A percentile compares a stretch with the other conserved stretches of the same genome.
These are phyloP conservation scores for Saturnispora mendoncae DNA, from an alignment of 805 yeast genomes.

Conservation along the genomic window DNA sequence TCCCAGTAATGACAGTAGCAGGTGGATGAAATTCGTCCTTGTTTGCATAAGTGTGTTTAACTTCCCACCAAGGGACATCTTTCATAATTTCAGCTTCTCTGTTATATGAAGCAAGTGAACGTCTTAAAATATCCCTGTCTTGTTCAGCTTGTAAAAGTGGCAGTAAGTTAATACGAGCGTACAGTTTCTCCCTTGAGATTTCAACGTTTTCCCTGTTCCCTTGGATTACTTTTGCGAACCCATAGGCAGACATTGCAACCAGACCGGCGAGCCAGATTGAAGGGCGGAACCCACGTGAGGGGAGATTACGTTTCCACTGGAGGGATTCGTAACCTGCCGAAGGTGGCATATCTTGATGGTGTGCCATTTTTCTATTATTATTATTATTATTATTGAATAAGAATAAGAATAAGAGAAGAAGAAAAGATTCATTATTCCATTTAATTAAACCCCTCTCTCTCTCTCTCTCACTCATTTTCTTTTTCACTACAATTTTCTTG, in stretches of 20 bases:
- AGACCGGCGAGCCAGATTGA: constrained; percentile 58
- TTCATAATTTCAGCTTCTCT: constrained; percentile 64
- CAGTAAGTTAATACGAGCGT: constrained; percentile 65
- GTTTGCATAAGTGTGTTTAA: constrained; percentile 33
- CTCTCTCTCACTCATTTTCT: neutral
- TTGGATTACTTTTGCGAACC: constrained; percentile 55
- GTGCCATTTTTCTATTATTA: constrained; percentile 26
- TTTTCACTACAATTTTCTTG: neutral
- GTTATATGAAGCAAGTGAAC: constrained; percentile 54
- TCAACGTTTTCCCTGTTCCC: constrained; percentile 74
- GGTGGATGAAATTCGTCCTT: constrained; percentile 31
- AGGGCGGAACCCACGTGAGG: constrained; percentile 79
- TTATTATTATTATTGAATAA: no score
- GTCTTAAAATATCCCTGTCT: constrained; percentile 69
- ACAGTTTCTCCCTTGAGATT: constrained; percentile 61
- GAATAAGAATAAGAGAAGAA: neutral
- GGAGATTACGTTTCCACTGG: constrained; percentile 84
- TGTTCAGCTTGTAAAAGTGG: constrained; percentile 76
- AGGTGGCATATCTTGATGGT: constrained; percentile 75
- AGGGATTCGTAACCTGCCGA: constrained; percentile 76
- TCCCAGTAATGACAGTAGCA: constrained; percentile 29
- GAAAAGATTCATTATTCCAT: neutral
- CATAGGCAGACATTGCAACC: constrained; percentile 57
- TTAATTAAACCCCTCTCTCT: neutral
- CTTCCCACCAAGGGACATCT: constrained; percentile 55